Base-by-base conservation (phyloP, 2,329 filamentous ascomycete genomes). In the Alternaria rosae region DNA sequence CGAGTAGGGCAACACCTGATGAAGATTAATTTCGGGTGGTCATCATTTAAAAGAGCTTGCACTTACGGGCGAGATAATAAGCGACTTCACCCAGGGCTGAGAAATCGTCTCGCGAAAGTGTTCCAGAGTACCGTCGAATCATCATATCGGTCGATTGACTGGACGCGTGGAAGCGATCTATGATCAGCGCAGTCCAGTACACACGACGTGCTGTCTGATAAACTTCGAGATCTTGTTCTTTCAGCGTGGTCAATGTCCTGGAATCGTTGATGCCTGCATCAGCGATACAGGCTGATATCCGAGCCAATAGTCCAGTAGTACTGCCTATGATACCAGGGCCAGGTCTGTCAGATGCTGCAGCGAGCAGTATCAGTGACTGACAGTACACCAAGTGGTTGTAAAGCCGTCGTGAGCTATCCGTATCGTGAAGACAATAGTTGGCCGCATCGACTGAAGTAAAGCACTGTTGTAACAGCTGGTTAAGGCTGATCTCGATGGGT, bases 161-260 rank as follows among this genome's bases (percentile, higher is more conserved):
- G 47, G 76, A 74, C 12, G 77, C 76, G 54, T 79, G 72, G 45
- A 78, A 79, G 21, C 76, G 74, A 51, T 79, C 78, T n/a, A 79
- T 43, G 28, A 78, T 77, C 52, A 79, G 73, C 1, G 76, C 66
- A 35, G 74, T 68, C 77, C 77, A 79, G 55, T 78, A 79, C 2
- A 77, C 69, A 50, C 76, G 77, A 2, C 78, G 73, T 28, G 76
- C 68, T 21, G 70, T 66, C 9, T 77, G 68, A 26, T 70, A 76
- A 8, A 65, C 48, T 17, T 79, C 76, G 26, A 62, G 58, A 35
- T 77, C 75, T 50, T 77, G 75, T 11, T 78, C 72, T 48, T 73
- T 72, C 9, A 78, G 50, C 13, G 53, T 52, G 12, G 56, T 57
- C 17, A 78, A 51, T 1, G 68, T 67, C 32, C 73, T 72, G 5